These are phyloP conservation scores for Leptomonas seymouri DNA, from an alignment of 208 protist genomes.

Conservation along the genomic window DNA sequence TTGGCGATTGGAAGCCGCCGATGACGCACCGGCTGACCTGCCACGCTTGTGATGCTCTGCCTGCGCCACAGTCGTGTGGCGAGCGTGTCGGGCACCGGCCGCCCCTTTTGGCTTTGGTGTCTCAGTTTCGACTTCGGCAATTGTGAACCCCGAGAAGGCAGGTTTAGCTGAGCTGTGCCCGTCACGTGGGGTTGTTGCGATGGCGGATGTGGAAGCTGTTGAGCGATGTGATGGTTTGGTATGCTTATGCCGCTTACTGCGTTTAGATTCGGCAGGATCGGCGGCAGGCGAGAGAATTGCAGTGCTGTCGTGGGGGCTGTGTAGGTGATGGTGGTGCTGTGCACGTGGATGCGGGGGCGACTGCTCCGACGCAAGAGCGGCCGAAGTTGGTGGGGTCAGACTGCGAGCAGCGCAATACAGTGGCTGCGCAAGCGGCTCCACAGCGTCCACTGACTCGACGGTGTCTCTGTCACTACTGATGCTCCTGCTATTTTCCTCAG, in stretches of 20 bases:
- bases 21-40: neutral
- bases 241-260: neutral
- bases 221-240: neutral
- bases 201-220: neutral
- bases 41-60: neutral
- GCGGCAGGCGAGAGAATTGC: neutral
- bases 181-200: neutral
- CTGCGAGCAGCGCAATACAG: neutral
- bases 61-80: neutral
- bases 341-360: neutral
- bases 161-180: neutral
- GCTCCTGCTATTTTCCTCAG: neutral
- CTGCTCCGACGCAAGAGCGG: constrained; percentile 3
- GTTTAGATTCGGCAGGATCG: neutral
- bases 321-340: neutral
- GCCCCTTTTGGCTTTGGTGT: neutral
- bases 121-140: constrained; percentile 1
- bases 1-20: neutral
- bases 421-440: constrained; percentile 10
- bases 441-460: neutral
- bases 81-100: neutral
- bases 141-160: neutral
- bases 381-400: constrained; percentile 10
- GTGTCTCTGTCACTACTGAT: neutral
- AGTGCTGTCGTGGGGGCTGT: neutral